Percentiles rank a stretch among this genome's conserved stretches.
Conservation (phyloP, 2,329 filamentous ascomycete genomes). For the Verticillium zaregamsianum region DNA sequence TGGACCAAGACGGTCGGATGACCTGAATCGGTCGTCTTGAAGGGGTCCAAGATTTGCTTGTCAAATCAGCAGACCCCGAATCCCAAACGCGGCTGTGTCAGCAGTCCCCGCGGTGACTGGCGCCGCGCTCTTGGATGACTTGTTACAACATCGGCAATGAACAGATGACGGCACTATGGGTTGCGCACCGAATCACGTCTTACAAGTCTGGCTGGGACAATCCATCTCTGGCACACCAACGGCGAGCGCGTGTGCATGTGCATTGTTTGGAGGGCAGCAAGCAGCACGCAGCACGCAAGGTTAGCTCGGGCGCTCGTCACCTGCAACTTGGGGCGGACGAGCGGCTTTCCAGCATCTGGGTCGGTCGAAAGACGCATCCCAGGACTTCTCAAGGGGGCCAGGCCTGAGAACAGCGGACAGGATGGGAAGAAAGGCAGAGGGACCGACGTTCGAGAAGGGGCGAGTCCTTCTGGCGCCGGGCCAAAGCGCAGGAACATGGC, state of each 20-base stretch:
- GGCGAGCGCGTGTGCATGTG: not conserved
- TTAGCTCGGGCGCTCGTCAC: too few species aligned
- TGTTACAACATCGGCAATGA: not conserved
- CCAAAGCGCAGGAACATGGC: not conserved
- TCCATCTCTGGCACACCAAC: not conserved
- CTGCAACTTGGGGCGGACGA: too few species aligned
- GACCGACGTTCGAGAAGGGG: not conserved
- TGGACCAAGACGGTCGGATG: not conserved
- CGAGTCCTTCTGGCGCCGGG: not conserved
- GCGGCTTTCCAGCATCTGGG: too few species aligned
- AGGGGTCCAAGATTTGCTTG: not conserved
- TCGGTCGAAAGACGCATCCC: too few species aligned
- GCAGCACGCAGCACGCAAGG: too few species aligned
- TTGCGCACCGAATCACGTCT: not conserved
- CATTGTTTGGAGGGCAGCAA: not conserved
- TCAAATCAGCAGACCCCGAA: not conserved
- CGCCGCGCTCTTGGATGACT: not conserved
- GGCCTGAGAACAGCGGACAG: too few species aligned
- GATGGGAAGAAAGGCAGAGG: not conserved
- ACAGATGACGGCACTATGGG: not conserved
- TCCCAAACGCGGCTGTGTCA: not conserved
- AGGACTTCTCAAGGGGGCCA: too few species aligned
- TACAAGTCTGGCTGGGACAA: not conserved
- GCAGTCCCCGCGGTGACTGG: not conserved
- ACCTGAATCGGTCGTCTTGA: not conserved